Base-by-base conservation (phyloP, 1,284 basidiomycete species). In the Rhizopogon parksii region DNA sequence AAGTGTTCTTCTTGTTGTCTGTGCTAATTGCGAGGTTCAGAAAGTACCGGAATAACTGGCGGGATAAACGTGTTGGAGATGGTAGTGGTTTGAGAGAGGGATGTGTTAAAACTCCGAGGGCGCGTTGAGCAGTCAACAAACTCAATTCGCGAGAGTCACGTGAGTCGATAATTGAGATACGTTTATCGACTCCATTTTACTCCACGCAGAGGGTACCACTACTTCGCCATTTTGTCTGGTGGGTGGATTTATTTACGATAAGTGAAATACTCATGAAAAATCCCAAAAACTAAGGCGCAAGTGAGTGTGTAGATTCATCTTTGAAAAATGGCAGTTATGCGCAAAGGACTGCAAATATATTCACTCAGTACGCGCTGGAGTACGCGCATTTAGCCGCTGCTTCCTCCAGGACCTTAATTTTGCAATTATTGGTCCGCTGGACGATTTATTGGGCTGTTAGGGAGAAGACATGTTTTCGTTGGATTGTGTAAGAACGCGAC, bases 21-120 rank as follows among this genome's bases (percentile, higher is more conserved):
- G 56, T 57, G 54, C 47, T 60, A 52, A 53, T 56, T 36, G 56
- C 49, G 25, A 49, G 40, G 53, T 53, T 60, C 56, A 53, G 61
- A 60, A 51, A 51, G 43, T 53, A 51, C 61, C 62, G 58, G 61
- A 66, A 59, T 59, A 58, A 58, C 65, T 62, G 64, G 63, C 60
- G 57, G 64, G 64, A 61, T 65, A 52, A 59, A 62, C 65, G 58
- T 62, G 40, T 34, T 47, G 47, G 42, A 62, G 75, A 71, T 71
- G 70, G 68, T 77, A 67, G 73, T 73, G 71, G 76, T 77, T 69
- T 62, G 68, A 68, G 71, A 68, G 67, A 72, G 71, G 73, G 72
- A 71, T 65, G 68, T 69, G 75, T 76, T 78, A 61, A 78, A 77
- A 78, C 76, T 76, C 74, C 74, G 74, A 76, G 64, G 68, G 72